These are phyloP conservation scores for Smallanthus sonchifolius DNA, from an alignment of 129 eudicot species.

Conservation along the genomic window DNA sequence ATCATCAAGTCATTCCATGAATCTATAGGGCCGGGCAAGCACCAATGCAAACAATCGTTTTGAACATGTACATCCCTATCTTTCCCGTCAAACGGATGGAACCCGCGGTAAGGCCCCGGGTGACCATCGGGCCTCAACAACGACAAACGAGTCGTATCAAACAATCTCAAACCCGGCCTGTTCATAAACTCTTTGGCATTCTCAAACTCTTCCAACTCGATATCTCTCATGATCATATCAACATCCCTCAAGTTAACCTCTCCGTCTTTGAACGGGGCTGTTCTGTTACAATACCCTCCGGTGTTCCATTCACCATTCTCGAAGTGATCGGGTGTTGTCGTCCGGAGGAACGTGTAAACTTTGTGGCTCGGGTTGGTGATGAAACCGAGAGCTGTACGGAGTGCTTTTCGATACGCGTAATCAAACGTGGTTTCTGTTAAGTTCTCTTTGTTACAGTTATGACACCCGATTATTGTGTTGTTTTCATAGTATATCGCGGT, in stretches of 20 bases:
- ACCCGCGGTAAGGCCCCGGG: conserved; percentile 66
- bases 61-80: conserved; percentile 48
- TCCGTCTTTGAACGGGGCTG: conserved; percentile 49
- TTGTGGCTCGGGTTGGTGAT: conserved; percentile 37
- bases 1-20: conserved; percentile 73
- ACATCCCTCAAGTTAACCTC: conserved; percentile 37
- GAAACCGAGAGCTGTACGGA: conserved; percentile 37
- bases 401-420: conserved; percentile 49
- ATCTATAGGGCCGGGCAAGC: conserved; percentile 91
- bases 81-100: conserved; percentile 52
- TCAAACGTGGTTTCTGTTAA: conserved; percentile 43
- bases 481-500: conserved; percentile 67
- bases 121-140: conserved; percentile 86
- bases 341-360: conserved; percentile 39
- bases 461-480: conserved; percentile 58
- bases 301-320: conserved; percentile 83
- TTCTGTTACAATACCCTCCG: conserved; percentile 70
- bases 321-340: conserved; percentile 75
- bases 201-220: conserved; percentile 71
- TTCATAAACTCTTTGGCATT: not conserved
- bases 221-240: conserved; percentile 45
- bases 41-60: conserved; percentile 90
- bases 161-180: conserved; percentile 43
- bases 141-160: conserved; percentile 63
- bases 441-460: conserved; percentile 46